phyloP scores from a whole-genome alignment of 345 rosid genomes.

The Microthlaspi erraticum region DNA sequence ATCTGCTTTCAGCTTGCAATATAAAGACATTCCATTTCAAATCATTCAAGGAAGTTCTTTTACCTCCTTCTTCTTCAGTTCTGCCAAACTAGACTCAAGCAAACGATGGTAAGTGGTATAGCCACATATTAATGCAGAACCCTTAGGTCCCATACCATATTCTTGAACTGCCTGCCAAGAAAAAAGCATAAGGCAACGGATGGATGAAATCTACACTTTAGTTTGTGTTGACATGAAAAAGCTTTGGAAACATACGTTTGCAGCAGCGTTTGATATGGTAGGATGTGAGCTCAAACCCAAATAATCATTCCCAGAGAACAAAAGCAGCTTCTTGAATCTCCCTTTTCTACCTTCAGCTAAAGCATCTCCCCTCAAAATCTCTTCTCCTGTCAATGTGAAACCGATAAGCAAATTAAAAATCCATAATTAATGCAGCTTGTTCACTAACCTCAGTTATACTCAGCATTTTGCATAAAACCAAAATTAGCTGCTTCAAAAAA shows the following conservation, averaged over 20 bases:
- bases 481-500: background rate
- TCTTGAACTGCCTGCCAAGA: conserved; percentile 72
- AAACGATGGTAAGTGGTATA: conserved; percentile 85
- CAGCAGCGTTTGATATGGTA: conserved; percentile 73
- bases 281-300: conserved; percentile 95
- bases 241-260: conserved; percentile 57
- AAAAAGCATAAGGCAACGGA: conserved; percentile 12
- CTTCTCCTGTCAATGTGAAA: conserved; percentile 60
- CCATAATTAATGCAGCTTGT: background rate
- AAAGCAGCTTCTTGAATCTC: conserved; percentile 65
- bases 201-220: background rate
- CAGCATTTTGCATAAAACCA: background rate
- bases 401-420: background rate
- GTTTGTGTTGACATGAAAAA: background rate
- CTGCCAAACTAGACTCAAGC: conserved; percentile 84
- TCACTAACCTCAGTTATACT: background rate
- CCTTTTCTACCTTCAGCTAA: conserved; percentile 28
- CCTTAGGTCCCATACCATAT: conserved; percentile 98
- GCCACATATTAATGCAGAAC: conserved; percentile 93
- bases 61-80: conserved; percentile 92
- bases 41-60: conserved; percentile 13
- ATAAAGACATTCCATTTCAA: background rate
- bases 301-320: conserved; percentile 97
- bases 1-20: conserved; percentile 39
- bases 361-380: conserved; percentile 48